Evolutionary conservation across 805 yeast genomes (phyloP).

Genomic region (Candida vartiovaarae): DNA sequence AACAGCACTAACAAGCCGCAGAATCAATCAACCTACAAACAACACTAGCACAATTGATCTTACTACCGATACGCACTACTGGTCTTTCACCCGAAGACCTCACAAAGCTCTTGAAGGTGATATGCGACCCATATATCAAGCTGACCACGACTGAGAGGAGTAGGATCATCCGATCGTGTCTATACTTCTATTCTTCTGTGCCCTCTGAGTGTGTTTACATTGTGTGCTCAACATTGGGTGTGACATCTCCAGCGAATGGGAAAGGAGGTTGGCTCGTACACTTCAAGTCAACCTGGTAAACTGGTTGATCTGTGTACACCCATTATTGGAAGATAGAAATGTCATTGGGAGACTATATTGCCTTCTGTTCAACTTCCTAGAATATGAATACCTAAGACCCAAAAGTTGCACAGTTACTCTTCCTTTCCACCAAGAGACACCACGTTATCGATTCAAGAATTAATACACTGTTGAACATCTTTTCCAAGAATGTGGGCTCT

Average conservation of each 20-base stretch:
- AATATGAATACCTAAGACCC: conserved; percentile 28
- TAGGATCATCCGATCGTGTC: conserved; percentile 21
- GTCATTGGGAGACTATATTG: conserved; percentile 20
- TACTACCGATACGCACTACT: background rate
- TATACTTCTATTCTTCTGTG: conserved; percentile 25
- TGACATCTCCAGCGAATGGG: conserved; percentile 17
- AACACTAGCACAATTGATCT: conserved; percentile 1
- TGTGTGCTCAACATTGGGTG: conserved; percentile 27
- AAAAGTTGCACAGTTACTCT: conserved; percentile 28
- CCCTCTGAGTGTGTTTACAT: conserved; percentile 19
- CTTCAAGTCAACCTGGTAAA: conserved; percentile 24
- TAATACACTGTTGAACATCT: conserved; percentile 17
- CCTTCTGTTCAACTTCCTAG: conserved; percentile 28
- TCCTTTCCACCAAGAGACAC: conserved; percentile 24
- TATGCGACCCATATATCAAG: conserved; percentile 6
- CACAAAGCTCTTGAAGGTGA: background rate
- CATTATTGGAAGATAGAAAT: conserved; percentile 14
- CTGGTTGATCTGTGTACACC: conserved; percentile 29
- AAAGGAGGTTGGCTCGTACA: conserved; percentile 12
- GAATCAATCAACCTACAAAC: background rate
- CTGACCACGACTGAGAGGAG: conserved; percentile 1
- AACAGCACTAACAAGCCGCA: background rate
- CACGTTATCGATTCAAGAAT: conserved; percentile 28
- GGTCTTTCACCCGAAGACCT: conserved; percentile 12
- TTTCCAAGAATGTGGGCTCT: conserved; percentile 7